These are phyloP conservation scores for Scedosporium aurantiacum DNA, from an alignment of 2,329 filamentous ascomycete genomes.

Conservation along the genomic window DNA sequence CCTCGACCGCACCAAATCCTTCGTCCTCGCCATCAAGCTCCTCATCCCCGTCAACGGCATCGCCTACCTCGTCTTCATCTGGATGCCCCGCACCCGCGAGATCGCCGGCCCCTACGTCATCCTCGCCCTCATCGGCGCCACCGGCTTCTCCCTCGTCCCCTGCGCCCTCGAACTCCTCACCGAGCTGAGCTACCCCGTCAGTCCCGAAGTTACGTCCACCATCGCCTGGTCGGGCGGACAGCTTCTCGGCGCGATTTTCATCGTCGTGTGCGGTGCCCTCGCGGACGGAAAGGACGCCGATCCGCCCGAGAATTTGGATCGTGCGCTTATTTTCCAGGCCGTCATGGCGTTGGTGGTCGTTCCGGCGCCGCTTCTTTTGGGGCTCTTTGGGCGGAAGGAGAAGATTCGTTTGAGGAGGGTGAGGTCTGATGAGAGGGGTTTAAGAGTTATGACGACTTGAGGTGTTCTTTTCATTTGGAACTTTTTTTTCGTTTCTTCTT, in stretches of 20 bases:
- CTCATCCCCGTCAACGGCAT: slow-evolving; percentile 63
- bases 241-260: slow-evolving; percentile 72
- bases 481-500: not conserved
- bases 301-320: slow-evolving; percentile 63
- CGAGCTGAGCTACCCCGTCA: slow-evolving; percentile 77
- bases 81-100: slow-evolving; percentile 50
- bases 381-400: slow-evolving; percentile 53
- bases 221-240: slow-evolving; percentile 82
- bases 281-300: slow-evolving; percentile 37
- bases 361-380: slow-evolving; percentile 58
- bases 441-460: slow-evolving; percentile 13
- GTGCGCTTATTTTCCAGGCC: slow-evolving; percentile 67
- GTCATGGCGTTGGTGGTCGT: slow-evolving; percentile 54
- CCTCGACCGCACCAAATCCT: slow-evolving; percentile 74
- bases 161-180: slow-evolving; percentile 78
- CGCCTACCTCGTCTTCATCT: slow-evolving; percentile 70
- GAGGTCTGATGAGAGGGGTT: slow-evolving; percentile 26
- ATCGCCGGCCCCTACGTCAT: slow-evolving; percentile 64
- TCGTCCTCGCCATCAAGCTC: slow-evolving; percentile 60
- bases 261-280: slow-evolving; percentile 71
- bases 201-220: slow-evolving; percentile 73
- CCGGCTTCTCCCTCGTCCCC: slow-evolving; percentile 71
- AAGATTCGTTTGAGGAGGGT: slow-evolving; percentile 33
- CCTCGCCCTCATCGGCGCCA: slow-evolving; percentile 64
- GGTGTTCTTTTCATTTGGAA: not conserved